These are phyloP conservation scores for Osmanthus fragrans DNA, from an alignment of 257 asterid genomes.

Conservation along the genomic window DNA sequence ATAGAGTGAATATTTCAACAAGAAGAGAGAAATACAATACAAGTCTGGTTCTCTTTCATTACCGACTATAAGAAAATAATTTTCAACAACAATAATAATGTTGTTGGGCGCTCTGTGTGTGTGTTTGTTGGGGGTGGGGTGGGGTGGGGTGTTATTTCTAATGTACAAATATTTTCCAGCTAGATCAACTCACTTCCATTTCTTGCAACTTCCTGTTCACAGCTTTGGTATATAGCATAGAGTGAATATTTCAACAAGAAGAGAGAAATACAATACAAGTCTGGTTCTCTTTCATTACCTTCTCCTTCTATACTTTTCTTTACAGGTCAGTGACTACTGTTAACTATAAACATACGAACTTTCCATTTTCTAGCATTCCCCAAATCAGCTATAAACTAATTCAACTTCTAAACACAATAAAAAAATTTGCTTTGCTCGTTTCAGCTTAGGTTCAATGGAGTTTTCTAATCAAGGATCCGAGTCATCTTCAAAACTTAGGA, in stretches of 20 bases:
- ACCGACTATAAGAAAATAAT: neutral
- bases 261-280: slow-evolving; percentile 18
- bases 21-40: slow-evolving; percentile 16
- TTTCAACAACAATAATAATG: neutral
- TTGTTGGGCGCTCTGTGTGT: slow-evolving; percentile 3
- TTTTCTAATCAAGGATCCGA: slow-evolving; percentile 60
- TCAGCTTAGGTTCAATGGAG: slow-evolving; percentile 58
- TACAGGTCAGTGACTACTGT: slow-evolving; percentile 34
- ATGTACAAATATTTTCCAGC: slow-evolving; percentile 49
- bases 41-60: slow-evolving; percentile 26
- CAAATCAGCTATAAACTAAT: slow-evolving; percentile 29
- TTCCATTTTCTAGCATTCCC: slow-evolving; percentile 23
- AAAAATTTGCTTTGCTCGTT: slow-evolving; percentile 46
- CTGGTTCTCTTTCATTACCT: slow-evolving; percentile 25
- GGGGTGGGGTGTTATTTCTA: neutral
- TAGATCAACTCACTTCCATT: slow-evolving; percentile 54
- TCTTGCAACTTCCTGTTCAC: slow-evolving; percentile 59
- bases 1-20: slow-evolving; percentile 27
- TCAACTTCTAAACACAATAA: slow-evolving; percentile 27
- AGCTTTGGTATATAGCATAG: slow-evolving; percentile 23
- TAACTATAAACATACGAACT: slow-evolving; percentile 24
- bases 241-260: slow-evolving; percentile 28
- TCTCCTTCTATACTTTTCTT: slow-evolving; percentile 24
- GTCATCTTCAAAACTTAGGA: slow-evolving; percentile 44
- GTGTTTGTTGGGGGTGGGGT: slow-evolving; percentile 17